A percentile compares a stretch with the other conserved stretches of the same genome.
phyloP scores from a whole-genome alignment of 495 filamentous ascomycete genomes.

The Glarea lozoyensis region DNA sequence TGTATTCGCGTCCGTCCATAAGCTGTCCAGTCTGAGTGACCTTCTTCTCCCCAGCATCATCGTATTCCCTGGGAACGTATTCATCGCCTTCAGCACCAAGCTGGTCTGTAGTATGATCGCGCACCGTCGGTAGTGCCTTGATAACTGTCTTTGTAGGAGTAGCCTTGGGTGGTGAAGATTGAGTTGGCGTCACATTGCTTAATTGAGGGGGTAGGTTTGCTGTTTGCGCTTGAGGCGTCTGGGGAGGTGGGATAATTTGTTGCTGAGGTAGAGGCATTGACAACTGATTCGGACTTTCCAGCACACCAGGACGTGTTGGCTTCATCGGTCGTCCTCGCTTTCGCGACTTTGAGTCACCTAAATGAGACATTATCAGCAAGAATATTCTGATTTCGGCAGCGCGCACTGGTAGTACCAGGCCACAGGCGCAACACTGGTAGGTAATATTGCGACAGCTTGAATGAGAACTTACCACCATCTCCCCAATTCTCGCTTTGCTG shows the following conservation, averaged over 20 bases:
- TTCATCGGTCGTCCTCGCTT: slow-evolving; percentile 86
- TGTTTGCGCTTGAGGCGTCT: slow-evolving; percentile 73
- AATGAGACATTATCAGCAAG: slow-evolving; percentile 27
- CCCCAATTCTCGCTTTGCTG: slow-evolving; percentile 48
- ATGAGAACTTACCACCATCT: slow-evolving; percentile 73
- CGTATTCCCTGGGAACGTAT: slow-evolving; percentile 88
- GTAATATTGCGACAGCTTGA: slow-evolving; percentile 10
- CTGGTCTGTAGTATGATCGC: slow-evolving; percentile 97
- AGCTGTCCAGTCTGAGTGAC: slow-evolving; percentile 75
- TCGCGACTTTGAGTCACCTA: slow-evolving; percentile 55
- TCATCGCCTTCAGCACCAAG: slow-evolving; percentile 88
- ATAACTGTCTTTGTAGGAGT: slow-evolving; percentile 86
- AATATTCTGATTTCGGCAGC: slow-evolving; percentile 26
- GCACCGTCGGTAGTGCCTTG: slow-evolving; percentile 90
- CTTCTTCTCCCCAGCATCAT: slow-evolving; percentile 91
- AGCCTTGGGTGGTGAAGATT: slow-evolving; percentile 70
- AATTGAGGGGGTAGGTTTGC: slow-evolving; percentile 55
- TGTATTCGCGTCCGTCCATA: slow-evolving; percentile 76
- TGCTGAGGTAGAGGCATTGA: slow-evolving; percentile 38
- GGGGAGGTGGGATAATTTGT: slow-evolving; percentile 50
- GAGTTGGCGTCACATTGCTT: slow-evolving; percentile 45
- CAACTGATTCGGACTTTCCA: slow-evolving; percentile 40
- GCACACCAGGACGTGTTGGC: slow-evolving; percentile 31
- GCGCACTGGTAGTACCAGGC: slow-evolving; percentile 23
- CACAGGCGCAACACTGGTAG: slow-evolving; percentile 17